Evolutionary conservation across 169 alveolate species (phyloP).

Genomic region (Plasmodium adleri): DNA sequence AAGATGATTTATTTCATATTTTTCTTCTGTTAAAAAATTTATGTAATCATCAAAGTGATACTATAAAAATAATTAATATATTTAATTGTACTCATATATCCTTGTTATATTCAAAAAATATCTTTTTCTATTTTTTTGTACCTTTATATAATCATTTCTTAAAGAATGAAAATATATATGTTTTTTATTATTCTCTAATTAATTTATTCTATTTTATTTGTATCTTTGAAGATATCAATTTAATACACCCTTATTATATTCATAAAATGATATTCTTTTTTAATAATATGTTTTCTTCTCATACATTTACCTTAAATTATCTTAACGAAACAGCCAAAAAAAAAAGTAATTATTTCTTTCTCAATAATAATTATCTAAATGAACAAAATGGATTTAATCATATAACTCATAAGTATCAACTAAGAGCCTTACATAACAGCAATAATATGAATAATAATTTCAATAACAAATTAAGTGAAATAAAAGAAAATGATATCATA

Average conservation of each 20-base stretch:
- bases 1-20: constrained; percentile 14
- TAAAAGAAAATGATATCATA: neutral
- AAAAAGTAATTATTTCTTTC: constrained; percentile 42
- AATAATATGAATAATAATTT: too few relatives aligned
- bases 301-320: constrained; percentile 56
- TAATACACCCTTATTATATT: constrained; percentile 66
- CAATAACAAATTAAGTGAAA: neutral
- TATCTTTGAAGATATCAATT: constrained; percentile 52
- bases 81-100: constrained; percentile 66
- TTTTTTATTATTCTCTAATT: constrained; percentile 61
- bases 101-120: constrained; percentile 26
- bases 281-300: constrained; percentile 63
- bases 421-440: too few relatives aligned
- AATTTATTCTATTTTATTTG: constrained; percentile 38
- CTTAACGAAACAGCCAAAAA: constrained; percentile 51
- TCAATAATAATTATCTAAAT: neutral
- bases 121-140: constrained; percentile 37
- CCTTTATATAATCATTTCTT: constrained; percentile 53
- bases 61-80: constrained; percentile 52
- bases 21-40: constrained; percentile 15
- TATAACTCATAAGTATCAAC: too few relatives aligned
- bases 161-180: constrained; percentile 35
- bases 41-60: constrained; percentile 55
- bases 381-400: neutral
- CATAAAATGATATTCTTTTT: constrained; percentile 73